Conservation (phyloP, 2,329 filamentous ascomycete genomes). For the Beauveria sp. region DNA sequence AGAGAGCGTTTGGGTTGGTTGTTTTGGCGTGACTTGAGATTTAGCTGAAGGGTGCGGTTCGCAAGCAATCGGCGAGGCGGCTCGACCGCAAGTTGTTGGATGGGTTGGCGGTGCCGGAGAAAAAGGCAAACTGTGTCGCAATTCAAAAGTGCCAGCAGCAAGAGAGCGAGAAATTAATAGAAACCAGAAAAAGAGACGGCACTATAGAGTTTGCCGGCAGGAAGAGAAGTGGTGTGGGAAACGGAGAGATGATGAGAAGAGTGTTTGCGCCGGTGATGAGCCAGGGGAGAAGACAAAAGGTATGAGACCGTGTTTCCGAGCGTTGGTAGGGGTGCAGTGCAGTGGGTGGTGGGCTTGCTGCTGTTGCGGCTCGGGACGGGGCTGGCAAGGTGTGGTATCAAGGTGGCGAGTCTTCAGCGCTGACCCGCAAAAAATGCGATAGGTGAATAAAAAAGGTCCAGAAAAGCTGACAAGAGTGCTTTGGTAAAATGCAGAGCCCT, state of each 20-base stretch:
- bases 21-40: neutral
- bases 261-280: neutral
- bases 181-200: neutral
- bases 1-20: neutral
- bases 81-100: neutral
- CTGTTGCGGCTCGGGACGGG: neutral
- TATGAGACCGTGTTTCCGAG: neutral
- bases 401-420: neutral
- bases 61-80: neutral
- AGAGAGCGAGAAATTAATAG: neutral
- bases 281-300: neutral
- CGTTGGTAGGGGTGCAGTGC: neutral
- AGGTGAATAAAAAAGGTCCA: no score
- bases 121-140: neutral
- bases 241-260: neutral
- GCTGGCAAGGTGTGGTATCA: neutral
- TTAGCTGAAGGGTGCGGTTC: neutral
- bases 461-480: neutral
- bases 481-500: neutral
- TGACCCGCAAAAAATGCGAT: neutral
- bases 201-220: neutral
- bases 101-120: neutral
- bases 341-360: neutral
- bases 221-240: neutral
- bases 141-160: neutral